Evolutionary conservation across 2,329 filamentous ascomycete genomes (phyloP).

Genomic region (Fusarium graminum): DNA sequence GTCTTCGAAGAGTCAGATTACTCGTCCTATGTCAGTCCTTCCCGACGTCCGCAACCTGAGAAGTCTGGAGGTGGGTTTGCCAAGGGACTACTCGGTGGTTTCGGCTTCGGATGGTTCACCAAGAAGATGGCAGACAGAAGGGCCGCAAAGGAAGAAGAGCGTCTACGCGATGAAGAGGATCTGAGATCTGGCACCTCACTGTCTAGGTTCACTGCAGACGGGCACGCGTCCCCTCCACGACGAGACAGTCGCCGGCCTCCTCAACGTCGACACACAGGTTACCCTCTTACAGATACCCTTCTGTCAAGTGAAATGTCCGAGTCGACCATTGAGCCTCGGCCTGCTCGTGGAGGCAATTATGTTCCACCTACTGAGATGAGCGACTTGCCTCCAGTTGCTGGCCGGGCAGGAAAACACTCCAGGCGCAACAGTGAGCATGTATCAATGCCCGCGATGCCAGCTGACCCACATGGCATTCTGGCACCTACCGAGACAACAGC

Average conservation of each 20-base stretch:
- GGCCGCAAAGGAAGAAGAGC: conserved; percentile 62
- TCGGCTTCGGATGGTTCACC: conserved; percentile 77
- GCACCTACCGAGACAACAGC: conserved; percentile 49
- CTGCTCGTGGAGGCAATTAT: conserved; percentile 46
- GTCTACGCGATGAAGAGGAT: conserved; percentile 64
- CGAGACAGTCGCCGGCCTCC: conserved; percentile 51
- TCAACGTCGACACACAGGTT: conserved; percentile 51
- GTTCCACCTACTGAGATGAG: conserved; percentile 44
- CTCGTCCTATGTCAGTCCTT: conserved; percentile 73
- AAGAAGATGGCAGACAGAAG: conserved; percentile 72
- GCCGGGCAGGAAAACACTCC: conserved; percentile 55
- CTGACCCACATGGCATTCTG: conserved; percentile 62
- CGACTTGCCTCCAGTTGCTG: conserved; percentile 38
- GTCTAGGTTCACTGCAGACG: conserved; percentile 78
- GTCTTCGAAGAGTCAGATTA: conserved; percentile 67
- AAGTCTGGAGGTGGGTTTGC: conserved; percentile 63
- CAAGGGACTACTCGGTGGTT: conserved; percentile 69
- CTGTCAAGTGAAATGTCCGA: conserved; percentile 55
- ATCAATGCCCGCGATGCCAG: conserved; percentile 68
- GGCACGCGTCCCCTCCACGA: conserved; percentile 65
- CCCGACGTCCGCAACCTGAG: conserved; percentile 64
- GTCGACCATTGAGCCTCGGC: conserved; percentile 52
- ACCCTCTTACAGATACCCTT: conserved; percentile 44
- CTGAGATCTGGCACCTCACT: conserved; percentile 70
- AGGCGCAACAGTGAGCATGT: conserved; percentile 56